Conservation (phyloP, 1,284 basidiomycete species). For the Ceratobasidium papillatum region DNA sequence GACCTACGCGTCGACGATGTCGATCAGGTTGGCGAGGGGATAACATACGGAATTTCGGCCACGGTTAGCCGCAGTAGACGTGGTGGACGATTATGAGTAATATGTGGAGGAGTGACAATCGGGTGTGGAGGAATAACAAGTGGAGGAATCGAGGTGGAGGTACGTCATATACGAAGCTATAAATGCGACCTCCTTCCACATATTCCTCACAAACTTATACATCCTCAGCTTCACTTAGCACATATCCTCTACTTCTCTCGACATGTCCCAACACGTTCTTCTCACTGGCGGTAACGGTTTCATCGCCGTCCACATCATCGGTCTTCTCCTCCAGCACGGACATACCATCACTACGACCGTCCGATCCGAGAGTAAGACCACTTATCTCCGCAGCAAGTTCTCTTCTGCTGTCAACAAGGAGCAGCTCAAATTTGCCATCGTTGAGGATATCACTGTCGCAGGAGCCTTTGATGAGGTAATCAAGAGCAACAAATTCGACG, state of each 20-base stretch:
- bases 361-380: slow-evolving; percentile 40
- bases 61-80: background rate
- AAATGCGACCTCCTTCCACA: background rate
- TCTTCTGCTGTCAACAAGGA: slow-evolving; percentile 5
- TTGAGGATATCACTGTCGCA: slow-evolving; percentile 37
- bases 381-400: slow-evolving; percentile 40
- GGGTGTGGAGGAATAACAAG: no score
- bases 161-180: background rate
- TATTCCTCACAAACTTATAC: background rate
- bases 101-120: no score
- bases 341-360: slow-evolving; percentile 39
- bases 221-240: background rate
- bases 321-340: slow-evolving; percentile 22
- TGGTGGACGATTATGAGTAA: background rate
- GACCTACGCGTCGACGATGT: background rate
- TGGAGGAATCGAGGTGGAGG: background rate
- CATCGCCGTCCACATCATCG: slow-evolving; percentile 40
- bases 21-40: background rate
- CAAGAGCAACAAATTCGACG: slow-evolving; percentile 41
- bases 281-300: slow-evolving; percentile 43
- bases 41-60: background rate
- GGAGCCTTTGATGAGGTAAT: slow-evolving; percentile 45
- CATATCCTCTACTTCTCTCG: background rate
- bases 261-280: slow-evolving; percentile 20
- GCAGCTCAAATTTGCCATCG: slow-evolving; percentile 36